These are phyloP conservation scores for Eruca vesicaria DNA, from an alignment of 441 rosid species.

Conservation along the genomic window DNA sequence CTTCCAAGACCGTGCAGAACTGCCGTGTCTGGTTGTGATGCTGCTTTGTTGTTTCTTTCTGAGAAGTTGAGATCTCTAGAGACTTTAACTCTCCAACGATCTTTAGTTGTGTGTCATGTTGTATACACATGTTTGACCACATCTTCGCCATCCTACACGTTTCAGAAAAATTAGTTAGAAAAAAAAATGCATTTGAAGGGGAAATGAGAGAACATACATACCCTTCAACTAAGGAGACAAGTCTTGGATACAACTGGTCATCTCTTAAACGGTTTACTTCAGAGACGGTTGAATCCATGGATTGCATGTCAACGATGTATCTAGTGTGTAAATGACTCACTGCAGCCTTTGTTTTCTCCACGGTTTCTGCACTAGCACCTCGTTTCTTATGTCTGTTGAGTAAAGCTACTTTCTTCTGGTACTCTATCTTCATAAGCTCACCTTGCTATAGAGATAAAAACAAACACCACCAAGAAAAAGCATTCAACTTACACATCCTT, in stretches of 20 bases:
- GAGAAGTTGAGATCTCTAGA: constrained; percentile 47
- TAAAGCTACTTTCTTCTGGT: constrained; percentile 57
- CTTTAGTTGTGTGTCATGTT: constrained; percentile 50
- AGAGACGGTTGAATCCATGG: constrained; percentile 69
- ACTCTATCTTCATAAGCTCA: constrained; percentile 71
- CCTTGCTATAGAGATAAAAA: constrained; percentile 47
- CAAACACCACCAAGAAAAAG: constrained; percentile 3
- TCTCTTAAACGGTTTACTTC: constrained; percentile 68
- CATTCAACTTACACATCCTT: background rate
- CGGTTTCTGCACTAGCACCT: constrained; percentile 49
- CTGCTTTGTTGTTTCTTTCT: constrained; percentile 54
- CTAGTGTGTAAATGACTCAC: constrained; percentile 68
- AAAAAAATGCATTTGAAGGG: background rate
- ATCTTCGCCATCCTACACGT: constrained; percentile 52
- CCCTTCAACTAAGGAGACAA: constrained; percentile 48
- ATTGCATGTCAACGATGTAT: constrained; percentile 76
- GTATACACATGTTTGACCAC: constrained; percentile 56
- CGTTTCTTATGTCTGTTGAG: constrained; percentile 61
- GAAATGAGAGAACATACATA: constrained; percentile 32
- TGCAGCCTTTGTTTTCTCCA: constrained; percentile 72
- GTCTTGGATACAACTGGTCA: constrained; percentile 60
- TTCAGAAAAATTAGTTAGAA: background rate
- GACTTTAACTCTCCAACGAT: constrained; percentile 50
- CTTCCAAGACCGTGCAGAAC: constrained; percentile 43
- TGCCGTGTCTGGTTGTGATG: constrained; percentile 55